These are phyloP conservation scores for Luzula sylvatica DNA, from an alignment of 176 grass and related monocot species.

Conservation along the genomic window DNA sequence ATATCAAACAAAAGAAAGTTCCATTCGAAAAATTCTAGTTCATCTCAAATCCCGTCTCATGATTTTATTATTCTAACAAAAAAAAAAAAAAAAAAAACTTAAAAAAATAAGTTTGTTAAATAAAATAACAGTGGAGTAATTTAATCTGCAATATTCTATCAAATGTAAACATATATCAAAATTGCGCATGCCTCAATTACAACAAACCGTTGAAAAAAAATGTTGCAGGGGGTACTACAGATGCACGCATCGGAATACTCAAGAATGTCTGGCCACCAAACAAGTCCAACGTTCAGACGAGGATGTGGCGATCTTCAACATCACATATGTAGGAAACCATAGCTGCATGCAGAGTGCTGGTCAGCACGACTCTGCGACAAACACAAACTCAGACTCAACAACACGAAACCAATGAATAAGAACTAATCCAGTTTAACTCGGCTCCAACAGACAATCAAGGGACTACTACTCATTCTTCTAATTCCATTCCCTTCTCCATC, in stretches of 20 bases:
- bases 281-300: conserved; percentile 82
- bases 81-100: no score
- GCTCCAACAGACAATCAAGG: neutral
- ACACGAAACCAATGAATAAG: conserved; percentile 11
- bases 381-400: neutral
- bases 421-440: conserved; percentile 35
- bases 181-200: neutral
- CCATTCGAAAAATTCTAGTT: no score
- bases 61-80: no score
- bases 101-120: no score
- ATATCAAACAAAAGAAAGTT: no score
- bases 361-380: neutral
- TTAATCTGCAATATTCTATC: neutral
- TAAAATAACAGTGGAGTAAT: no score
- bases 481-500: conserved; percentile 28
- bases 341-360: conserved; percentile 36
- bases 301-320: conserved; percentile 42
- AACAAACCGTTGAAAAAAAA: neutral
- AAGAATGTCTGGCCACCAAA: conserved; percentile 57
- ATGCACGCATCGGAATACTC: conserved; percentile 51
- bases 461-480: neutral
- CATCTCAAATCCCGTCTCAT: no score
- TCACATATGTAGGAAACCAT: conserved; percentile 69
- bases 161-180: neutral
- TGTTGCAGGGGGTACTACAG: conserved; percentile 69